phyloP scores from a whole-genome alignment of 306 rosid genomes.

The Fagus sylvatica region DNA sequence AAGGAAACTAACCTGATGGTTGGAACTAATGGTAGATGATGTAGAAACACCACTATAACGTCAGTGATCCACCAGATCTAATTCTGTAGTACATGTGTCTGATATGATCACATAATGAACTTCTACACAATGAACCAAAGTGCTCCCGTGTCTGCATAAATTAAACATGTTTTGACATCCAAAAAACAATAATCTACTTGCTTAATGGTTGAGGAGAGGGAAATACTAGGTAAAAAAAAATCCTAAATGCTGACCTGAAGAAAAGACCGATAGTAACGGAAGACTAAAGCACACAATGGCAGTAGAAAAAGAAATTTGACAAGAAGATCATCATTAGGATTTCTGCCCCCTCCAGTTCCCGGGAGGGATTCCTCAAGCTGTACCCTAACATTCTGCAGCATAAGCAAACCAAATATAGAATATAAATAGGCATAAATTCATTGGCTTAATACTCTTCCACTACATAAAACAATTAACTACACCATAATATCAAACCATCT shows the following conservation, averaged over 20 bases:
- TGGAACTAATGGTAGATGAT: conserved; percentile 44
- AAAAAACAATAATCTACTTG: background rate
- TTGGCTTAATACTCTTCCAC: background rate
- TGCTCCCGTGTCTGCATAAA: conserved; percentile 58
- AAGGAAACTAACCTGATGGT: conserved; percentile 57
- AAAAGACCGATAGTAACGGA: conserved; percentile 58
- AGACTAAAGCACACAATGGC: conserved; percentile 67
- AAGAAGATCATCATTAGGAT: conserved; percentile 71
- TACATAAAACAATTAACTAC: background rate
- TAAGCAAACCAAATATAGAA: conserved; percentile 22
- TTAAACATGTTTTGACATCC: conserved; percentile 24
- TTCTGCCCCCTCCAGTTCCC: conserved; percentile 85
- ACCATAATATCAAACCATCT: background rate
- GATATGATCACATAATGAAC: conserved; percentile 61
- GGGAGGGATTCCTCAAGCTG: conserved; percentile 83
- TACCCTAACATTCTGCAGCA: conserved; percentile 75
- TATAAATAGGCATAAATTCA: conserved; percentile 11
- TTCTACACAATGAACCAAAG: conserved; percentile 58
- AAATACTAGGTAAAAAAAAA: conserved; percentile 10
- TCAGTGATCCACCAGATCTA: conserved; percentile 61
- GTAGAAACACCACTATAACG: conserved; percentile 60
- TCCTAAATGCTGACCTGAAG: conserved; percentile 55
- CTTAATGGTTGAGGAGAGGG: conserved; percentile 5
- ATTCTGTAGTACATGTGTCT: conserved; percentile 73
- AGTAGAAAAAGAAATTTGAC: conserved; percentile 75